A percentile compares a stretch with the other conserved stretches of the same genome.
These are phyloP conservation scores for Glomus cerebriforme DNA, from an alignment of 192 early-diverging fungal genomes.

Conservation along the genomic window DNA sequence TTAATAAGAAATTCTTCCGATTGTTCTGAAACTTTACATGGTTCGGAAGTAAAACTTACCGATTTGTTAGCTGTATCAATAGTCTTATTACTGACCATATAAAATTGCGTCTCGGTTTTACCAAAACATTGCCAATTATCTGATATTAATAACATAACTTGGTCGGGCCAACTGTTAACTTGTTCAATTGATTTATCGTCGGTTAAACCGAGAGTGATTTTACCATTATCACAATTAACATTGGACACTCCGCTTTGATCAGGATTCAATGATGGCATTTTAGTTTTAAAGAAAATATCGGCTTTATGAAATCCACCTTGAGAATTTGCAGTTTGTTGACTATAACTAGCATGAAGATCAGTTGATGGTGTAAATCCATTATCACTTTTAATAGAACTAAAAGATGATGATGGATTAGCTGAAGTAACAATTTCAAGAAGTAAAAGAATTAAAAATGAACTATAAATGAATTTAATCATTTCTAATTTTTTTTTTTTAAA, in stretches of 20 bases:
- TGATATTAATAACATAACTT: neutral
- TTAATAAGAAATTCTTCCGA: neutral
- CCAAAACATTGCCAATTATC: slow-evolving; percentile 13
- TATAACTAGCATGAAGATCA: neutral
- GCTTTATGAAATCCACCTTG: neutral
- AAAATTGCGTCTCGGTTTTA: neutral
- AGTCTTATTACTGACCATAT: neutral
- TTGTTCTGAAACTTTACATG: neutral
- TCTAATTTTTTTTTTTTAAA: neutral
- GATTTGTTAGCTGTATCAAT: neutral
- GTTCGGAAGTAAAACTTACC: neutral
- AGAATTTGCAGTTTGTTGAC: neutral
- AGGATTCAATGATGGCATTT: slow-evolving; percentile 10
- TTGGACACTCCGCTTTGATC: neutral
- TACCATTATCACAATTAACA: neutral
- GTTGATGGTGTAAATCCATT: neutral
- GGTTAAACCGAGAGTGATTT: neutral
- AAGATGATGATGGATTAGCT: neutral
- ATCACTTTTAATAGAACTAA: neutral
- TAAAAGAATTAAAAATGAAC: neutral
- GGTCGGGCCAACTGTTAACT: neutral
- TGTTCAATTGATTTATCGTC: neutral
- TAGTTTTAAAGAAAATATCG: neutral
- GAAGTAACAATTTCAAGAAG: neutral
- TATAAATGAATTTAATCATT: neutral